A percentile compares a stretch with the other conserved stretches of the same genome.
phyloP scores from a whole-genome alignment of 2,329 filamentous ascomycete genomes.

The Penicillium sp. region DNA sequence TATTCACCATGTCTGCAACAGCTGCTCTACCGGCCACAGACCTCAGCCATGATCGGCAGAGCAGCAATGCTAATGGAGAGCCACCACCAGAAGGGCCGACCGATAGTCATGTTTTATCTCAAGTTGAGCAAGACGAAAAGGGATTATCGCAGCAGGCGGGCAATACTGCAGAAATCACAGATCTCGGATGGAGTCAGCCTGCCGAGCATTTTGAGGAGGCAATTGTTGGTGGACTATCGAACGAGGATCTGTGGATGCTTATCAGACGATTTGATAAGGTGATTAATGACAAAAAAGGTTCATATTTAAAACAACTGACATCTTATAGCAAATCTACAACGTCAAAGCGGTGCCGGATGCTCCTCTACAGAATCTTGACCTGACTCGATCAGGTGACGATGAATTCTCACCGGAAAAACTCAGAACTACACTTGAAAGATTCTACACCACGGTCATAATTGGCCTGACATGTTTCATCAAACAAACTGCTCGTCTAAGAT shows the following conservation, averaged over 20 bases:
- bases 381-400: constrained; percentile 79
- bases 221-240: constrained; percentile 66
- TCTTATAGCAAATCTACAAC: constrained; percentile 61
- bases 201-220: constrained; percentile 27
- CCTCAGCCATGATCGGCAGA: neutral
- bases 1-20: neutral
- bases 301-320: constrained; percentile 21
- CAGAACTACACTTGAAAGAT: constrained; percentile 71
- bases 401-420: constrained; percentile 85
- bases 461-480: constrained; percentile 67
- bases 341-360: constrained; percentile 67
- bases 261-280: constrained; percentile 74
- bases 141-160: constrained; percentile 17
- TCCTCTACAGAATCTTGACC: constrained; percentile 69
- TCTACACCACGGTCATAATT: constrained; percentile 78
- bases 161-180: constrained; percentile 11
- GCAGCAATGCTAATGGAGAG: neutral
- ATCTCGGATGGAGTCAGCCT: constrained; percentile 22
- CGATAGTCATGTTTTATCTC: constrained; percentile 26
- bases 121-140: constrained; percentile 21
- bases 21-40: neutral
- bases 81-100: constrained; percentile 15
- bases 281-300: neutral
- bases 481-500: constrained; percentile 73
- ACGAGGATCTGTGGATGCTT: constrained; percentile 73